These are phyloP conservation scores for Epichloe aotearoae DNA, from an alignment of 2,329 filamentous ascomycete genomes.

Conservation along the genomic window DNA sequence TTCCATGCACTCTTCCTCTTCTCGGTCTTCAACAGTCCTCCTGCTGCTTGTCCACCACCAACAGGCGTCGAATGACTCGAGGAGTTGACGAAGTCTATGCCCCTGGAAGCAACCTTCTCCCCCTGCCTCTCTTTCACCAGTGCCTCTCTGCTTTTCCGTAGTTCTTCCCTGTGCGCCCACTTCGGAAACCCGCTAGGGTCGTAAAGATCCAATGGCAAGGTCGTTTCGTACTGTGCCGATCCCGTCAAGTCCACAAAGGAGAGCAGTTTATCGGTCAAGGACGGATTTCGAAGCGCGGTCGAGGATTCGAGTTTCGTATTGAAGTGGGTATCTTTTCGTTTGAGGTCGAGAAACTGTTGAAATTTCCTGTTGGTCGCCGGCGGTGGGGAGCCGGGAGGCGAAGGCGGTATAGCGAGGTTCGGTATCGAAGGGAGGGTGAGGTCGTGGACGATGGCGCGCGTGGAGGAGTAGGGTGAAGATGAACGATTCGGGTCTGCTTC, in stretches of 20 bases:
- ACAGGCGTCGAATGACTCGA: conserved; percentile 10
- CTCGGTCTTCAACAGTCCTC: conserved; percentile 15
- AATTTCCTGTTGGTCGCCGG: conserved; percentile 50
- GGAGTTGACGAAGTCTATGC: conserved; percentile 36
- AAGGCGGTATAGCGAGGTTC: conserved; percentile 61
- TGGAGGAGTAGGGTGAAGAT: conserved; percentile 54
- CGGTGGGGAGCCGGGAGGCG: conserved; percentile 50
- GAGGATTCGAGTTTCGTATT: conserved; percentile 59
- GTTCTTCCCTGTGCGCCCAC: conserved; percentile 36
- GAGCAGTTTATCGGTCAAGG: conserved; percentile 58
- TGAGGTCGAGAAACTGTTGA: conserved; percentile 61
- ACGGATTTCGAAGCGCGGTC: conserved; percentile 56
- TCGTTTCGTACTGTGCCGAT: conserved; percentile 52
- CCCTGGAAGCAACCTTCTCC: conserved; percentile 26
- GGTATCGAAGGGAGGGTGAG: conserved; percentile 61
- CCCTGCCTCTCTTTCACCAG: conserved; percentile 31
- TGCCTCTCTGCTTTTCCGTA: conserved; percentile 36
- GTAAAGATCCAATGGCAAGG: conserved; percentile 42
- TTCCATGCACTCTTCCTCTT: conserved; percentile 23
- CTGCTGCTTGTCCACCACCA: conserved; percentile 7
- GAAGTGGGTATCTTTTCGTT: conserved; percentile 65
- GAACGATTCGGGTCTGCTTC: neutral
- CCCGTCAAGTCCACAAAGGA: conserved; percentile 43
- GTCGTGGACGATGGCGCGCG: conserved; percentile 51
- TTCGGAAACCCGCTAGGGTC: conserved; percentile 42